Conservation (phyloP, 2,329 filamentous ascomycete genomes). For the Xylaria sp. region DNA sequence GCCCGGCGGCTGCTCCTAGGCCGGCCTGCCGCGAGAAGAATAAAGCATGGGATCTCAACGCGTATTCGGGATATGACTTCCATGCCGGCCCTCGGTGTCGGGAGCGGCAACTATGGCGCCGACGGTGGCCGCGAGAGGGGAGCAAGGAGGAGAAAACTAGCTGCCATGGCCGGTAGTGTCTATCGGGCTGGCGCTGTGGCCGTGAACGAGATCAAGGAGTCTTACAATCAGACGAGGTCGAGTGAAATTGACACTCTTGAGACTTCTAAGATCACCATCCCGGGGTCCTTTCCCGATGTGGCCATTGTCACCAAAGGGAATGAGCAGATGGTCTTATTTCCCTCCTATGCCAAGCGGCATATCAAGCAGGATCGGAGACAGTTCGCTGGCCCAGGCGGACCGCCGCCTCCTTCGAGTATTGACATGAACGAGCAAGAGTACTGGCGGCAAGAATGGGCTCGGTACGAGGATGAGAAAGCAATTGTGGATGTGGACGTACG, state of each 20-base stretch:
- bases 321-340: conserved; percentile 95
- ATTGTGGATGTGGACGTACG: conserved; percentile 94
- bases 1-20: conserved; percentile 61
- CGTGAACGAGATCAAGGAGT: conserved; percentile 68
- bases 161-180: conserved; percentile 68
- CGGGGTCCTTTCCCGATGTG: conserved; percentile 85
- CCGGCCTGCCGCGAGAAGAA: conserved; percentile 43
- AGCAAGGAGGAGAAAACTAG: conserved; percentile 80
- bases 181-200: conserved; percentile 68
- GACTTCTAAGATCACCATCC: conserved; percentile 63
- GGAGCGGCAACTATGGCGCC: conserved; percentile 53
- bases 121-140: conserved; percentile 68
- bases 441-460: conserved; percentile 82
- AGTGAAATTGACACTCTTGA: conserved; percentile 52
- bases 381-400: conserved; percentile 51
- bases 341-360: conserved; percentile 87
- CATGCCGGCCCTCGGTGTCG: conserved; percentile 49
- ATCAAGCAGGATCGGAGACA: conserved; percentile 57
- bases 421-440: conserved; percentile 73
- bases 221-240: conserved; percentile 66
- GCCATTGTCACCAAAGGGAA: conserved; percentile 82
- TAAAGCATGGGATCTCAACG: conserved; percentile 52
- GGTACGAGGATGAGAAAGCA: conserved; percentile 82
- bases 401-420: conserved; percentile 55
- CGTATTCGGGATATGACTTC: conserved; percentile 48